Evolutionary conservation across 164 flowering plant species (phyloP).

Genomic region (Berberis vulgaris): DNA sequence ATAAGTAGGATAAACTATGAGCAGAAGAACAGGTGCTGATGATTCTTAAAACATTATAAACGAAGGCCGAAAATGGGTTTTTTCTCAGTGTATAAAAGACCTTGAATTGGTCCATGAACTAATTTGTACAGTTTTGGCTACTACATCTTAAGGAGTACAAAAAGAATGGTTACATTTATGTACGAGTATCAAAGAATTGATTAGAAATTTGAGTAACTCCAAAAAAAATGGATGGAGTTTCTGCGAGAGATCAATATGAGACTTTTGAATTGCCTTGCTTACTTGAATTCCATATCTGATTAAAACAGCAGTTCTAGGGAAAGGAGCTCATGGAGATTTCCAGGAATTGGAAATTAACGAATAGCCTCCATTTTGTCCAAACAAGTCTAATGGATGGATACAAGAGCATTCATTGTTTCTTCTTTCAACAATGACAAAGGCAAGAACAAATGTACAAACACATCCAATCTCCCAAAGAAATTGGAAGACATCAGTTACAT

Average conservation of each 20-base stretch:
- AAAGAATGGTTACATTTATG: conserved; percentile 17
- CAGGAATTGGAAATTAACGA: conserved; percentile 12
- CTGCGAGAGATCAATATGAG: no score
- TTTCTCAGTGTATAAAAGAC: conserved; percentile 15
- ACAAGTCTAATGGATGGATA: conserved; percentile 23
- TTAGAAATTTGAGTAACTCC: conserved; percentile 9
- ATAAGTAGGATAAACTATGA: conserved; percentile 17
- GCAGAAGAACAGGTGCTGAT: conserved; percentile 25
- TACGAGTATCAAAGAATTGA: conserved; percentile 33
- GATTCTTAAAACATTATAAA: conserved; percentile 9
- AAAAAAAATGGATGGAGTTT: conserved; percentile 5
- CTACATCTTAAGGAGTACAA: conserved; percentile 42
- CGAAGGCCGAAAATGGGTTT: conserved; percentile 4
- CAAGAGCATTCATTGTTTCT: conserved; percentile 15
- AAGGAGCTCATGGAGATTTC: conserved; percentile 18
- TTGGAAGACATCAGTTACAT: conserved; percentile 27
- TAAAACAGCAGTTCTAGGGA: conserved; percentile 21
- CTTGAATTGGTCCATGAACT: conserved; percentile 19
- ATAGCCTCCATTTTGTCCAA: conserved; percentile 23
- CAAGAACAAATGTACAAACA: conserved; percentile 9
- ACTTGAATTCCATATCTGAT: conserved; percentile 27
- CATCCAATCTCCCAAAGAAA: conserved; percentile 3
- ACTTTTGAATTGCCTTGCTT: conserved; percentile 3
- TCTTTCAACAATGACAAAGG: conserved; percentile 2
- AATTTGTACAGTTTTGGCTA: conserved; percentile 9